Evolutionary conservation across 208 protist genomes (phyloP).

Genomic region (Angomonas ambiguus): DNA sequence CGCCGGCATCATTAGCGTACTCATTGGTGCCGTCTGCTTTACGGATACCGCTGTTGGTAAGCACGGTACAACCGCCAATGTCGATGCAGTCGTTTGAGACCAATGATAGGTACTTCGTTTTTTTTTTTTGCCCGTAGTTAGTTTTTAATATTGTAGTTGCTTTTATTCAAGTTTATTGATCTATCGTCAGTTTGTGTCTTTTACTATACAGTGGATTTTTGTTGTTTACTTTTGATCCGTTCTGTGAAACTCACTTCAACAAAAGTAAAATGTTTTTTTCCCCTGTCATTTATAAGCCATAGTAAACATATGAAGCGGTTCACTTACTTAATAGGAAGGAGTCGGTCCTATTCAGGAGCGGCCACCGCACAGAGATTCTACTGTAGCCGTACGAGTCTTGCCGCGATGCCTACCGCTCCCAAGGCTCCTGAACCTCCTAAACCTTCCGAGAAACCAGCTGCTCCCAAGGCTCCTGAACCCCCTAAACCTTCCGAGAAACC

Average conservation of each 20-base stretch:
- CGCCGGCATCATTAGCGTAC: conserved; percentile 26
- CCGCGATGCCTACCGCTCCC: too few relatives aligned
- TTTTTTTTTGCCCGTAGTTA: neutral
- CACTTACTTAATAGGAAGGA: too few relatives aligned
- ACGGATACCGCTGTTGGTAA: conserved; percentile 15
- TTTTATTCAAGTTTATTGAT: neutral
- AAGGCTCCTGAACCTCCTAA: neutral
- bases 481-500: neutral
- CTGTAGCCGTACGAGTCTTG: too few relatives aligned
- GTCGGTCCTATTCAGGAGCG: too few relatives aligned
- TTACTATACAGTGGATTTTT: neutral
- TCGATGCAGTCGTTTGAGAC: conserved; percentile 13
- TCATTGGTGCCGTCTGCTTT: conserved; percentile 25
- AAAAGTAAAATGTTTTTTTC: neutral
- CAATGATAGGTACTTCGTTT: neutral
- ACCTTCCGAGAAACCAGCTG: neutral
- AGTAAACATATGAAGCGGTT: too few relatives aligned
- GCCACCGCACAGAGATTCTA: too few relatives aligned
- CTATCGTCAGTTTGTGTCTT: neutral
- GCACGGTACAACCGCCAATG: conserved; percentile 9
- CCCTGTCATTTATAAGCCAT: too few relatives aligned
- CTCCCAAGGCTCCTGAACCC: neutral
- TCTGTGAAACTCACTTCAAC: neutral
- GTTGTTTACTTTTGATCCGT: neutral
- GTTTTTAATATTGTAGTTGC: conserved; percentile 3